phyloP scores from a whole-genome alignment of 1,284 basidiomycete genomes.

The Psilocybe mexicana region DNA sequence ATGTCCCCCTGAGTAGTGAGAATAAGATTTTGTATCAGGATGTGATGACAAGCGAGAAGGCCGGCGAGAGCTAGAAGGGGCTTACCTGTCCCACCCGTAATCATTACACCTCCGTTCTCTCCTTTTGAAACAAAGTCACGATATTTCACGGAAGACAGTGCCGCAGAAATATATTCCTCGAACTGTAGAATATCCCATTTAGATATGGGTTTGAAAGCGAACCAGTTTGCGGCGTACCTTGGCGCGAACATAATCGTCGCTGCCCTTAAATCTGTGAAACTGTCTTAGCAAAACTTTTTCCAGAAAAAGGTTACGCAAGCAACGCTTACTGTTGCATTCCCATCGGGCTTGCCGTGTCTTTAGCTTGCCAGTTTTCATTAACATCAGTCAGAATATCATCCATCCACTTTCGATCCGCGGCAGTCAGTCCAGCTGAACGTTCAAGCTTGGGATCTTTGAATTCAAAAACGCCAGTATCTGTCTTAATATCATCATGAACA shows the following conservation, averaged over 20 bases:
- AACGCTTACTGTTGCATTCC: conserved; percentile 62
- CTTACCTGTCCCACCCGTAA: conserved; percentile 61
- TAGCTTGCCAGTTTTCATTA: conserved; percentile 76
- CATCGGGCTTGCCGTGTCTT: conserved; percentile 53
- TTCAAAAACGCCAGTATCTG: conserved; percentile 83
- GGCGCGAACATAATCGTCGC: conserved; percentile 87
- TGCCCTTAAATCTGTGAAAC: conserved; percentile 77
- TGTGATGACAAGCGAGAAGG: background rate
- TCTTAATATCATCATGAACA: conserved; percentile 43
- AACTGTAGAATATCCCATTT: conserved; percentile 45
- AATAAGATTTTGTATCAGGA: background rate
- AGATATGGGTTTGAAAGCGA: background rate
- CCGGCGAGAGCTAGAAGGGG: background rate
- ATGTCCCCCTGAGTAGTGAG: conserved; percentile 28
- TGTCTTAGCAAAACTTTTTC: conserved; percentile 11
- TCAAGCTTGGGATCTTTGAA: conserved; percentile 84
- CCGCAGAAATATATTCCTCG: conserved; percentile 83
- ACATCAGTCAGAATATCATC: conserved; percentile 78
- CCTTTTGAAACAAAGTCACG: conserved; percentile 76
- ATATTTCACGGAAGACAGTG: conserved; percentile 84
- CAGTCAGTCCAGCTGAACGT: conserved; percentile 76
- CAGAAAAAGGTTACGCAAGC: conserved; percentile 1
- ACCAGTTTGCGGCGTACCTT: conserved; percentile 55
- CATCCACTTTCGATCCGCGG: conserved; percentile 97
- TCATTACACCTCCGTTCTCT: conserved; percentile 60